These are phyloP conservation scores for Scedosporium apiospermum DNA, from an alignment of 2,329 filamentous ascomycete genomes.

Conservation along the genomic window DNA sequence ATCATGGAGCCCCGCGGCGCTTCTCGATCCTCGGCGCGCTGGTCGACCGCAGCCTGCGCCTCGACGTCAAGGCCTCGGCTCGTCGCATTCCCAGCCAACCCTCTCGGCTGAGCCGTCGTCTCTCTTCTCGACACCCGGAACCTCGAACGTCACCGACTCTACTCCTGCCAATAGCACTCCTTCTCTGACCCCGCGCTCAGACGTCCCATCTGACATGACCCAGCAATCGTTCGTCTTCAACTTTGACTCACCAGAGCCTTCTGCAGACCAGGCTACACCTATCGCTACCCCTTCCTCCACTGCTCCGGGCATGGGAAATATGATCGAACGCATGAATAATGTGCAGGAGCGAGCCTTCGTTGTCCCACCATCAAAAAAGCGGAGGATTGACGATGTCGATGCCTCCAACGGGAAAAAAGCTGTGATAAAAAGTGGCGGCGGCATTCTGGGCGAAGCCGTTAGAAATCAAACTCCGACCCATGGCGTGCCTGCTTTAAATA, in stretches of 20 bases:
- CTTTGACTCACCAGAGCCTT: slow-evolving; percentile 1
- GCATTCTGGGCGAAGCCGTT: slow-evolving; percentile 57
- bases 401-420: slow-evolving; percentile 29
- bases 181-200: background rate
- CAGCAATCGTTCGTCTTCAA: background rate
- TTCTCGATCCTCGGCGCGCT: slow-evolving; percentile 35
- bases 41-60: slow-evolving; percentile 42
- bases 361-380: slow-evolving; percentile 53
- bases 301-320: slow-evolving; percentile 38
- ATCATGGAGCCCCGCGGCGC: slow-evolving; percentile 30
- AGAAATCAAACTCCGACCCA: slow-evolving; percentile 37
- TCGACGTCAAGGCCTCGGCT: slow-evolving; percentile 30
- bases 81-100: background rate
- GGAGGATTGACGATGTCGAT: slow-evolving; percentile 40
- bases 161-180: background rate
- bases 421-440: slow-evolving; percentile 38
- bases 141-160: background rate
- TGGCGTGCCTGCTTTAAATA: slow-evolving; percentile 14
- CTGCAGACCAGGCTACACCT: slow-evolving; percentile 10
- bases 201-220: background rate
- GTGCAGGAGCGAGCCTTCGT: slow-evolving; percentile 53
- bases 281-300: slow-evolving; percentile 11
- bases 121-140: background rate
- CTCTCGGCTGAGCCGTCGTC: background rate
- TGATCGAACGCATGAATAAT: slow-evolving; percentile 70